These are phyloP conservation scores for Aspergillus sp. DNA, from an alignment of 2,329 filamentous ascomycete genomes.

Conservation along the genomic window DNA sequence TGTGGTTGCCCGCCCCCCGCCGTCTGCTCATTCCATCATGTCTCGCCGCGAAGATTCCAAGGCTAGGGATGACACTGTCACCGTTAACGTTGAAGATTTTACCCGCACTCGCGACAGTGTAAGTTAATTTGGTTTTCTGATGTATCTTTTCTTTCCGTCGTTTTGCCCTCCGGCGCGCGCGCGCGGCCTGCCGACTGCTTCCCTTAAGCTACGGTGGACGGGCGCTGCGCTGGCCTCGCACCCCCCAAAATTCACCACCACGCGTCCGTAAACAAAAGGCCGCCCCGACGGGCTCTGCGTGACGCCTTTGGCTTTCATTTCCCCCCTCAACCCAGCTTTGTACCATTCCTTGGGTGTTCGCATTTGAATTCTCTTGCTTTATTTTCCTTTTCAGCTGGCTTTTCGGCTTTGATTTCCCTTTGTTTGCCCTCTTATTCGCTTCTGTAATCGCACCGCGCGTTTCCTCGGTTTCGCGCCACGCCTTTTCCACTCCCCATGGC, in stretches of 20 bases:
- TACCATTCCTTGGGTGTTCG: background rate
- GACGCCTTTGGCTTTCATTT: background rate
- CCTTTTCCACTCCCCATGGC: constrained; percentile 1
- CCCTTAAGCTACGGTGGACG: constrained; percentile 9
- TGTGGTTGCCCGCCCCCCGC: background rate
- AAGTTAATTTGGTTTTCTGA: constrained; percentile 48
- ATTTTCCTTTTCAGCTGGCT: background rate
- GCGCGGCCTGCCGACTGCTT: background rate
- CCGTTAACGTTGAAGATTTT: constrained; percentile 70
- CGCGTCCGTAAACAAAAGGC: constrained; percentile 20
- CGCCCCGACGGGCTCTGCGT: background rate
- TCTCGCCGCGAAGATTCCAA: constrained; percentile 41
- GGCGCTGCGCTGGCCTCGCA: background rate
- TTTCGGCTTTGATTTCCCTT: background rate
- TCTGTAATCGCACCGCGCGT: background rate
- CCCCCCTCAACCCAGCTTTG: background rate
- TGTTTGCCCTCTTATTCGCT: background rate
- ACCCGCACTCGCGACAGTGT: constrained; percentile 79
- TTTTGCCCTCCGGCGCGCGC: background rate
- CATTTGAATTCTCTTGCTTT: background rate
- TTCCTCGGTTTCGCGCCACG: background rate
- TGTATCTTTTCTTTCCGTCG: constrained; percentile 15
- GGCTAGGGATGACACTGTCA: constrained; percentile 36
- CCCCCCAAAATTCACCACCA: constrained; percentile 9
- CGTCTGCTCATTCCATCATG: constrained; percentile 53